These are phyloP conservation scores for Globisporangium echinulatum DNA, from an alignment of 352 stramenopile genomes.

Conservation along the genomic window DNA sequence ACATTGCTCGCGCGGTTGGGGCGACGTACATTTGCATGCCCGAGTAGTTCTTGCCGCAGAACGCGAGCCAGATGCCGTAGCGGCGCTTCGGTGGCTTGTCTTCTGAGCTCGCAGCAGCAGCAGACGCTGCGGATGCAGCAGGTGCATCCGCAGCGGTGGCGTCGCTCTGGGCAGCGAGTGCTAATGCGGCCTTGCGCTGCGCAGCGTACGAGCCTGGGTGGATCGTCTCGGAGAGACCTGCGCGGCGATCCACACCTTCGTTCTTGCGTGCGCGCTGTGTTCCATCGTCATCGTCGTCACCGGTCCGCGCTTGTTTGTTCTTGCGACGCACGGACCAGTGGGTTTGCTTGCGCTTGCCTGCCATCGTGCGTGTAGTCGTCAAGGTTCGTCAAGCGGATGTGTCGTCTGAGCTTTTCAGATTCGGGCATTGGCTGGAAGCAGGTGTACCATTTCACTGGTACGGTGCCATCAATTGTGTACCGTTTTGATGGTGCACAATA, in stretches of 20 bases:
- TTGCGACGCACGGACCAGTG: conserved; percentile 73
- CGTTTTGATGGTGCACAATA: neutral
- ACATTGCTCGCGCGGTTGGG: no score
- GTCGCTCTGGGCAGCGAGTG: conserved; percentile 1
- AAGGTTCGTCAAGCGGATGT: neutral
- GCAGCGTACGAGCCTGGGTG: conserved; percentile 78
- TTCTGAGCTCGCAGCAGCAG: conserved; percentile 1
- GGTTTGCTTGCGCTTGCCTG: conserved; percentile 55
- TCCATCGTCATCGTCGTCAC: conserved; percentile 12
- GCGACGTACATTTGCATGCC: conserved; percentile 80
- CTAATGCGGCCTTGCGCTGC: conserved; percentile 18
- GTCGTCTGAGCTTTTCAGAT: neutral
- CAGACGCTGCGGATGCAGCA: no score
- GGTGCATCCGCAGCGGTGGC: neutral
- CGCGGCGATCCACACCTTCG: conserved; percentile 36
- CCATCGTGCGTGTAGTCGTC: conserved; percentile 1
- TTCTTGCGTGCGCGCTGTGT: conserved; percentile 6
- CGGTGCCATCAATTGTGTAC: neutral
- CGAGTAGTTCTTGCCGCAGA: conserved; percentile 87
- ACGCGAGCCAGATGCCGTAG: conserved; percentile 83
- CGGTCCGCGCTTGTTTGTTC: conserved; percentile 55
- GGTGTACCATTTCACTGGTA: neutral
- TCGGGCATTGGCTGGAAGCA: neutral
- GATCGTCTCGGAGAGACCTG: conserved; percentile 48
- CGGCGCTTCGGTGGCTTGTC: conserved; percentile 36